Conservation (phyloP, 148 eudicot species). For the Cornus kousa region DNA sequence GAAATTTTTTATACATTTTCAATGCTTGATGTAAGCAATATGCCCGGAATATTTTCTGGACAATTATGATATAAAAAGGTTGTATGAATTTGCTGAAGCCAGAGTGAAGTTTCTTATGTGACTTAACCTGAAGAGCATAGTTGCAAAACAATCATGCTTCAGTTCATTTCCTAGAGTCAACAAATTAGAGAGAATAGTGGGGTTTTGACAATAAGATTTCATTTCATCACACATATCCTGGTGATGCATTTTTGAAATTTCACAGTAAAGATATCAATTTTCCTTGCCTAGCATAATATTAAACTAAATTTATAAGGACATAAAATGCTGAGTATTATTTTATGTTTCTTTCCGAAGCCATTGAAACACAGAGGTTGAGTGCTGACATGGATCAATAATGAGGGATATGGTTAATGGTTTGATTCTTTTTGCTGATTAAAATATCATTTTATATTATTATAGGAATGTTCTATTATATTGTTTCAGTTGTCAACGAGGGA, state of each 20-base stretch:
- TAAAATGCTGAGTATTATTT: too few species aligned
- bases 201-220: too few species aligned
- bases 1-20: neutral
- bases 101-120: neutral
- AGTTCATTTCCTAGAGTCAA: neutral
- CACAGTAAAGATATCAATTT: neutral
- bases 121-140: neutral
- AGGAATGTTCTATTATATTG: neutral
- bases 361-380: neutral
- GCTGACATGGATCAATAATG: too few species aligned
- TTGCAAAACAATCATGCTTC: neutral
- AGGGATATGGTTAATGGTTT: too few species aligned
- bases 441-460: too few species aligned
- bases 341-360: neutral
- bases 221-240: neutral
- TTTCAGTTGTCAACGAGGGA: neutral
- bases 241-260: neutral
- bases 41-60: neutral
- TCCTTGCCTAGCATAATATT: neutral
- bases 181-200: too few species aligned
- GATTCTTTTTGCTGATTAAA: neutral
- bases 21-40: neutral
- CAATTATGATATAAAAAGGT: neutral
- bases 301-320: neutral
- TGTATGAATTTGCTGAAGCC: neutral